Base-by-base conservation (phyloP, 139 green algal species). In the Nannochloris sp. region DNA sequence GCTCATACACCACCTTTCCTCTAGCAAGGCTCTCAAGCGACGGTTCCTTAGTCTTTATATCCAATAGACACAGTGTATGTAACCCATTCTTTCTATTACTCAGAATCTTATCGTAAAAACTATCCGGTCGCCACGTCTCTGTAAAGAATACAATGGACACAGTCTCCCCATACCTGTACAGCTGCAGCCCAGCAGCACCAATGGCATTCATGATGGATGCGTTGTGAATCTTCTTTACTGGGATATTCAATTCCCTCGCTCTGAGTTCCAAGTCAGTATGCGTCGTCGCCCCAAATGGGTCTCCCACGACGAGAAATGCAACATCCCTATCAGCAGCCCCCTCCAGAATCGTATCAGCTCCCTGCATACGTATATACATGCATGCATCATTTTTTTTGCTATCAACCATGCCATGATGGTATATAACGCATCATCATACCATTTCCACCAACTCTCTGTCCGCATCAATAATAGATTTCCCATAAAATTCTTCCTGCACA, bases 81-180 rank as follows among this genome's bases (percentile, higher is more conserved):
- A 97, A 69, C 0, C 92, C 92, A 29, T 63, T 14, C 29, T 60
- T 69, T 26, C 76, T 63, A 71, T 91, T 91, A 50, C 74, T 58
- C 25, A 69, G 49, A 28, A 91, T 84, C 29, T 78, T 79, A 63
- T 85, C 77, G 63, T 92, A 97, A 63, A 95, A 97, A 58, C 74
- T 88, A 70, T 97, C 86, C 1, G 93, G 93, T 2, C 84, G 78
- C 93, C 93, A 99, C 1, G 75, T 95, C 12, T 95, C 83, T 66
- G 92, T 98, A 83, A 99, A 99, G 79, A 98, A 99, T 0, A 92
- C 84, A 13, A 99, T 90, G 23, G 87, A 96, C 1, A 99, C 59
- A 0, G 86, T 78, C 76, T 98, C 91, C 2, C 93, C 93, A 66
- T 89, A 99, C 23, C 85, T 69, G 72, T 99, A 99, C 46, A 99